These are phyloP conservation scores for Agastache rugosa DNA, from an alignment of 257 asterid species.

Conservation along the genomic window DNA sequence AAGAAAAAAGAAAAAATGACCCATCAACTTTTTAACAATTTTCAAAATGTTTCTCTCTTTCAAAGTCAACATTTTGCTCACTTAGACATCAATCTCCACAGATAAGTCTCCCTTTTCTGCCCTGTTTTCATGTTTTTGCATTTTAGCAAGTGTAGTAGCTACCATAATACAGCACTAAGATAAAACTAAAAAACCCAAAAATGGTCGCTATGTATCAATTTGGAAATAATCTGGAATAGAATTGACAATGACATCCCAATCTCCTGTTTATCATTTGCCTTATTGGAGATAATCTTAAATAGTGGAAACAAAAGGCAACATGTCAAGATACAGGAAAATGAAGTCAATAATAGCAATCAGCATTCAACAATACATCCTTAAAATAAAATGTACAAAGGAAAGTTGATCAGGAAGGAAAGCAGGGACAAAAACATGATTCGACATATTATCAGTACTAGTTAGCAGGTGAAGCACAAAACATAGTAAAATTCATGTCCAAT, in stretches of 20 bases:
- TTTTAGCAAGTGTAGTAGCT: slow-evolving; percentile 2
- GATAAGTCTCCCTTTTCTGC: slow-evolving; percentile 10
- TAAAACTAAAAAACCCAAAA: too few species aligned
- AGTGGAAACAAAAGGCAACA: slow-evolving; percentile 3
- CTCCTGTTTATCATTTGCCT: slow-evolving; percentile 11
- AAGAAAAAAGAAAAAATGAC: neutral
- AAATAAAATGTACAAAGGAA: neutral
- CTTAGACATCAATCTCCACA: neutral
- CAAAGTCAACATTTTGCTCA: neutral
- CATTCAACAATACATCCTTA: neutral
- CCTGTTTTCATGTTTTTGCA: slow-evolving; percentile 1
- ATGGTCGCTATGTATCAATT: too few species aligned
- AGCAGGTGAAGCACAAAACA: slow-evolving; percentile 18
- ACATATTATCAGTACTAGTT: neutral
- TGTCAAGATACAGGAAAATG: slow-evolving; percentile 11
- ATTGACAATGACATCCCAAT: slow-evolving; percentile 20
- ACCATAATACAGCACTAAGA: neutral
- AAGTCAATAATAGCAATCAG: slow-evolving; percentile 23
- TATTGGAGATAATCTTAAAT: slow-evolving; percentile 7
- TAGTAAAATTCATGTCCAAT: neutral
- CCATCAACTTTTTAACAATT: neutral
- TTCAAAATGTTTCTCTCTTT: neutral
- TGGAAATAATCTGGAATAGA: neutral
- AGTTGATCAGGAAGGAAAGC: slow-evolving; percentile 14
- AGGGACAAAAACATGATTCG: slow-evolving; percentile 9